Base-by-base conservation (phyloP, 2,329 filamentous ascomycete genomes). In the Beauveria sp. region DNA sequence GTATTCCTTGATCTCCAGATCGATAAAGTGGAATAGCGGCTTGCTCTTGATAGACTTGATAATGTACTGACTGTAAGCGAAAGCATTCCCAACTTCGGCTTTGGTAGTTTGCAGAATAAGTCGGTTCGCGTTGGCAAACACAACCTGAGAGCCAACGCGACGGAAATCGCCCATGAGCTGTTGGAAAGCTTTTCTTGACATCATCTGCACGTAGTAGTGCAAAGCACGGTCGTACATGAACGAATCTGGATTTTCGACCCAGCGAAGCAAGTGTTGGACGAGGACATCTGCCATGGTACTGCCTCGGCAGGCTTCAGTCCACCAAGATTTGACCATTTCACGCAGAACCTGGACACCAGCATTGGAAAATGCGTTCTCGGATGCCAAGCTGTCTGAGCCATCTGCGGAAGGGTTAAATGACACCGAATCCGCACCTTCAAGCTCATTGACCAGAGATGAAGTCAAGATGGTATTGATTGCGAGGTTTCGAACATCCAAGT, bases 311-410 rank as follows among this genome's bases (percentile, higher is more conserved):
- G 94, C 96, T 73, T 99, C 93, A 1, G 88, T 84, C 94, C 94
- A 99, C 96, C 96, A 99, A 3, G 90, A 85, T 73, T 97, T 96
- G 67, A 99, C 94, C 92, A 99, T 97, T 68, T 97, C 96, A 16
- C 94, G 88, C 3, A 99, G 80, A 0, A 99, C 94, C 7, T 88
- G 84, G 5, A 97, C 90, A 59, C 92, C 91, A 3, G 93, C 92
- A 55, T 91, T 90, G n/a, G 93, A 88, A 71, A 99, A 99, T 0
- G 93, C 91, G 63, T 89, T 94, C 64, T 96, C 92, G 0, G 92
- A 90, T 64, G 90, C 89, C 7, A 96, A 83, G 20, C 87, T 69
- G 62, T 76, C 74, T 0, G 74, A 73, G 14, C 75, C 75, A 50
- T 76, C 75, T 5, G 70, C 73, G 2, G 75, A 70, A 30, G 77